phyloP scores from a whole-genome alignment of 1,284 basidiomycete genomes.

The Ceratobasidium theobromae region DNA sequence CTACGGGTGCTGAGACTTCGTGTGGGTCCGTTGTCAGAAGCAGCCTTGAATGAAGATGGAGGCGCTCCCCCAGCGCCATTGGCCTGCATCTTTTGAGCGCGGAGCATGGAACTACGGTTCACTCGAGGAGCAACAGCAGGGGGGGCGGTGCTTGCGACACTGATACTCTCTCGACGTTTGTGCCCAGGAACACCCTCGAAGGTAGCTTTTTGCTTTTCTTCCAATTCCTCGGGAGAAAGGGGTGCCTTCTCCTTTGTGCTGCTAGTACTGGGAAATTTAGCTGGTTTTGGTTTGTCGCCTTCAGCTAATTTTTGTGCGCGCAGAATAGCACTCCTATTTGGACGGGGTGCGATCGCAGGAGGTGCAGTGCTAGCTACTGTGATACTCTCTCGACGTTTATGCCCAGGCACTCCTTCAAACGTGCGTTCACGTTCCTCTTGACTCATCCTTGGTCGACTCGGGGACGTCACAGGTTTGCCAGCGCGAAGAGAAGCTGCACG shows the following conservation, averaged over 20 bases:
- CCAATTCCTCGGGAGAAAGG: slow-evolving; percentile 18
- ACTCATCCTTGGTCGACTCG: slow-evolving; percentile 26
- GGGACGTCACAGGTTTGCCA: slow-evolving; percentile 37
- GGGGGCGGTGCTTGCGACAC: slow-evolving; percentile 62
- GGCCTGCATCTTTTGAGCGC: slow-evolving; percentile 51
- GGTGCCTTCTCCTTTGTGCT: background rate
- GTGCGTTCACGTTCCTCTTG: slow-evolving; percentile 34
- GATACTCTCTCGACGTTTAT: slow-evolving; percentile 48
- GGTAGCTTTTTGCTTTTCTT: slow-evolving; percentile 44
- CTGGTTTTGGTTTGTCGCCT: slow-evolving; percentile 3
- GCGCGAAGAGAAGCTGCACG: slow-evolving; percentile 67
- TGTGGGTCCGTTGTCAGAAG: slow-evolving; percentile 3
- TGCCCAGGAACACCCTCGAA: slow-evolving; percentile 82
- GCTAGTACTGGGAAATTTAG: slow-evolving; percentile 10
- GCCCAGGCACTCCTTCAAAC: slow-evolving; percentile 37
- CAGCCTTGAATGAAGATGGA: slow-evolving; percentile 39
- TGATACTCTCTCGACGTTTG: slow-evolving; percentile 70
- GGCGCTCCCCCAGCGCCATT: slow-evolving; percentile 46
- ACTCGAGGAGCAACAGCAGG: slow-evolving; percentile 65
- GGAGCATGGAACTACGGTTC: slow-evolving; percentile 68
- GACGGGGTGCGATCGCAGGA: slow-evolving; percentile 67
- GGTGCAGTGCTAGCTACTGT: slow-evolving; percentile 71
- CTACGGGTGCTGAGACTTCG: slow-evolving; percentile 18
- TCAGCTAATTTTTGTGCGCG: slow-evolving; percentile 29
- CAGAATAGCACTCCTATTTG: slow-evolving; percentile 46